Evolutionary conservation across 2,329 filamentous ascomycete genomes (phyloP).

Genomic region (Colletotrichum higginsianum): DNA sequence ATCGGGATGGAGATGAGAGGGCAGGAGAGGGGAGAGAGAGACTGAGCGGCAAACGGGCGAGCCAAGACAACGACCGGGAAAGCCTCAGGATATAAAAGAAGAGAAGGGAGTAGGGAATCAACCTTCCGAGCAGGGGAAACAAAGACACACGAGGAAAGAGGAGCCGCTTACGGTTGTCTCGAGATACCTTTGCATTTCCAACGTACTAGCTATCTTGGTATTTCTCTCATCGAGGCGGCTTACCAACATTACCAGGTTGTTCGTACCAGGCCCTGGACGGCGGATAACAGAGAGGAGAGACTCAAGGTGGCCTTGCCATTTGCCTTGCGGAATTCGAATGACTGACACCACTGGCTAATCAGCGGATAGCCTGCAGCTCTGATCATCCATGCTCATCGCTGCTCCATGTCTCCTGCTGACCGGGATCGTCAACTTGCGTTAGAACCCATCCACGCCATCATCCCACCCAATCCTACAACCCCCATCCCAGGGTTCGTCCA

Average conservation of each 20-base stretch:
- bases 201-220: slow-evolving; percentile 5
- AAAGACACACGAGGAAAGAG: slow-evolving; percentile 7
- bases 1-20: neutral
- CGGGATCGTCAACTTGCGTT: slow-evolving; percentile 22
- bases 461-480: neutral
- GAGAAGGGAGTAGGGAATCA: neutral
- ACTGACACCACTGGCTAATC: slow-evolving; percentile 28
- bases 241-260: neutral
- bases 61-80: slow-evolving; percentile 21
- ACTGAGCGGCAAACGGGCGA: slow-evolving; percentile 15
- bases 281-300: neutral
- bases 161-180: slow-evolving; percentile 30
- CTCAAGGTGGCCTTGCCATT: neutral
- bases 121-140: neutral
- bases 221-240: slow-evolving; percentile 11
- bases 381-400: slow-evolving; percentile 7
- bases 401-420: slow-evolving; percentile 16
- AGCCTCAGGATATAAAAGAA: slow-evolving; percentile 29
- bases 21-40: neutral
- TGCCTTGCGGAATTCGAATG: neutral
- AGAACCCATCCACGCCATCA: slow-evolving; percentile 7
- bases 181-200: no score
- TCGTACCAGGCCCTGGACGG: neutral
- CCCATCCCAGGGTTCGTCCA: neutral
- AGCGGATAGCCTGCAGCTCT: slow-evolving; percentile 16